Base-by-base conservation (phyloP, 2,329 filamentous ascomycete genomes). In the Pseudohalonectria lignicola region DNA sequence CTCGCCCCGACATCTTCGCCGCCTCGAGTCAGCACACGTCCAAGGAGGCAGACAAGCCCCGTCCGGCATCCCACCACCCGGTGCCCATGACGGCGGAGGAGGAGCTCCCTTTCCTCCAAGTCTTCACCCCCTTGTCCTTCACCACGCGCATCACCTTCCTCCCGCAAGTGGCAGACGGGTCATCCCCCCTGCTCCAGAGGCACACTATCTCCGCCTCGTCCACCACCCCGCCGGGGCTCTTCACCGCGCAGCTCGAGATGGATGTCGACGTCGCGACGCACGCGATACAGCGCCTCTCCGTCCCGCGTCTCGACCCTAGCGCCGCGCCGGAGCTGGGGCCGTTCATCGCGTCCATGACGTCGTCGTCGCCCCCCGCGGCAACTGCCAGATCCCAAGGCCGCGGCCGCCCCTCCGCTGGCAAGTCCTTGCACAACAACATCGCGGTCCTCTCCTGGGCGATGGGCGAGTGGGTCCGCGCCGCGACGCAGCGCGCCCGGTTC, bases 101-200 rank as follows among this genome's bases (percentile, higher is more conserved):
- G 42, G 74, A 82, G 36, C 59, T 82, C 3, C 76, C 80, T 0
- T 86, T 81, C 45, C 65, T 88, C 0, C 73, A 81, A 33, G 66
- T 81, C 8, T 86, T 92, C 48, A 82, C 76, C 1, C 75, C 81
- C 0, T 67, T 92, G 12, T 64, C 63, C 0, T 77, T 83, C 41
- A 66, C 66, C 0, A 79, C 76, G 0, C 66, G 59, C 1, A 61
- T 76, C 12, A 57, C 63, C 0, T 54, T 71, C 0, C 48, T 74
- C 2, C 64, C 69, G 0, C 48, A 46, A 20, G 45, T 47, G 13
- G 39, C 41, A 0, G 31, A 53, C 6, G 43, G 49, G 2, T n/a
- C n/a, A n/a, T 42, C 46, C 11, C 58, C 63, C 0, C 43, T 68
- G 1, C 53, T 70, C 23, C 75, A 79, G 41, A 63, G 63, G 3